Evolutionary conservation across 331 rosid genomes (phyloP).

Genomic region (Stylosanthes scabra): DNA sequence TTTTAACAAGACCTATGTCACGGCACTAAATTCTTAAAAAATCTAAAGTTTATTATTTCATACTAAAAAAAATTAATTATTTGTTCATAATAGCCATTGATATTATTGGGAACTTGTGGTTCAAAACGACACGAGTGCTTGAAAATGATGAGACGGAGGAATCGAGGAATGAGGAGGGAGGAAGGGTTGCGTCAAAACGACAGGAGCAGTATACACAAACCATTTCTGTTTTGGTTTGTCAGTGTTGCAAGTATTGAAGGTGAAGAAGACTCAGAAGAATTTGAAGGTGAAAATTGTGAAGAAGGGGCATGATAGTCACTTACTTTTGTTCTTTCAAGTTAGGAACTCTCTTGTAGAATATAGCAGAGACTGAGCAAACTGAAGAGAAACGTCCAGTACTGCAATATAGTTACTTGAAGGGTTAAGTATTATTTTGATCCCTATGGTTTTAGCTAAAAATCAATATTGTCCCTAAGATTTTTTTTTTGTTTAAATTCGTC

Average conservation of each 20-base stretch:
- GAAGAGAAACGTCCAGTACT: neutral
- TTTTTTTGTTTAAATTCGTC: no score
- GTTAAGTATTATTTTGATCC: no score
- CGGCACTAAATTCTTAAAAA: no score
- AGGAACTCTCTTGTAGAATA: neutral
- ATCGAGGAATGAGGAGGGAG: slow-evolving; percentile 39
- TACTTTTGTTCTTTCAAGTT: neutral
- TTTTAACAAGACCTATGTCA: no score
- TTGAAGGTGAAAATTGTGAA: neutral
- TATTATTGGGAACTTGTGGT: slow-evolving; percentile 37
- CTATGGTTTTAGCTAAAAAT: no score
- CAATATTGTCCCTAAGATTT: no score
- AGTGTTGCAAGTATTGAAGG: neutral
- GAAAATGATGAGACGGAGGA: slow-evolving; percentile 36
- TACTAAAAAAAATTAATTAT: no score
- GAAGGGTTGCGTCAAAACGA: slow-evolving; percentile 36
- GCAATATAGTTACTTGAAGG: no score
- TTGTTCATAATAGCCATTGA: slow-evolving; percentile 62
- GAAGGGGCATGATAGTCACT: neutral
- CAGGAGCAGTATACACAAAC: slow-evolving; percentile 32
- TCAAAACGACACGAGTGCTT: slow-evolving; percentile 32
- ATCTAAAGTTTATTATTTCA: no score
- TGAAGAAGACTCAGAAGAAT: neutral
- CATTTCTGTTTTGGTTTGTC: slow-evolving; percentile 29
- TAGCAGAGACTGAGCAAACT: neutral